Evolutionary conservation across 176 grass and related monocot genomes (phyloP), one percentile per base, ranked within the genome.

Genomic region (Canna indica): DNA sequence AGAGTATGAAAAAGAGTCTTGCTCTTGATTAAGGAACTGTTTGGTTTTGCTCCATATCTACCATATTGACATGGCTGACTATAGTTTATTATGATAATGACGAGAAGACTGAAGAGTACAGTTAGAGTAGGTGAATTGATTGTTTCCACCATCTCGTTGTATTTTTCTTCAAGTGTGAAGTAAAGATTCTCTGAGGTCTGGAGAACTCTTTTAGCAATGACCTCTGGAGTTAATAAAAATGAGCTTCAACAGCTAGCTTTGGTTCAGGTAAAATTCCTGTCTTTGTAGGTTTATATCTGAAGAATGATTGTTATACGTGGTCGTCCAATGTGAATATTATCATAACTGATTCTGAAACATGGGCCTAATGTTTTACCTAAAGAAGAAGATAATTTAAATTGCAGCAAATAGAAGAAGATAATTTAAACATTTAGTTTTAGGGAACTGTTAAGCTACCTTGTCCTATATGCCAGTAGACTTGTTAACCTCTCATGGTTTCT

Each of bases 1-100:
- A 95, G 84, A 78, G 81, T 0, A 95, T 90, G 90, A 95, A 95
- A 76, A 95, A 90, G 78, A 83, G 74, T 74, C 83, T 95, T 13
- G 77, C 84, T 72, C 86, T 90, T 35, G 86, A 85, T 81, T 90
- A 74, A 75, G 48, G 71, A 73, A 41, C 64, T 46, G 67, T 44
- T 39, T 75, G 29, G 71, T 87, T 75, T 82, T 82, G 70, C 65
- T 32, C 75, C 67, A 47, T 64, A 47, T 79, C 81, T 79, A 85
- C 76, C 71, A 88, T 76, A 78, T 89, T 84, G 74, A 76, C 73
- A 81, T 82, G 79, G 85, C 76, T 96, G 83, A 78, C 74, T 87
- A 81, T 91, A 96, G 86, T 44, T 82, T 83, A 88, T 91, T 74
- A 85, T 85, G 88, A 76, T 79, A 32, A 67, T 4, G 11, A 65